These are phyloP conservation scores for Pichia kluyveri DNA, from an alignment of 805 yeast genomes.

Conservation along the genomic window DNA sequence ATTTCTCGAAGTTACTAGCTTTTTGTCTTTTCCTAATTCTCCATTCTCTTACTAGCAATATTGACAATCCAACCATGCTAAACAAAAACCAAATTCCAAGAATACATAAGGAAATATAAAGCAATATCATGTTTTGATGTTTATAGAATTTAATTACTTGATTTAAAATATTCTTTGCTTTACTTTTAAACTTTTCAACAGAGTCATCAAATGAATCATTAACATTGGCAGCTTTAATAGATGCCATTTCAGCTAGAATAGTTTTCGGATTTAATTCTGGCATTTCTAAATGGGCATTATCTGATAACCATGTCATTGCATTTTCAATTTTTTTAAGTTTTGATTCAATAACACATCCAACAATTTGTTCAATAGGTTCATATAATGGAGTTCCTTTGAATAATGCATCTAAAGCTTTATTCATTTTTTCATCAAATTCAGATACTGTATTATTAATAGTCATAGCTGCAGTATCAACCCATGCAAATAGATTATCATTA, in stretches of 20 bases:
- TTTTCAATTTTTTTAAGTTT: constrained; percentile 57
- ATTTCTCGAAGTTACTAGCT: neutral
- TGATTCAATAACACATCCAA: constrained; percentile 71
- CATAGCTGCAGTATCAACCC: constrained; percentile 49
- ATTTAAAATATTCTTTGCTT: constrained; percentile 19
- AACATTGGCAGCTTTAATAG: constrained; percentile 4
- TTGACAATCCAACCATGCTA: constrained; percentile 16
- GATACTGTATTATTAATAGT: constrained; percentile 54
- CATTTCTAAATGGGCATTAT: constrained; percentile 47
- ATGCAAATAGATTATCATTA: constrained; percentile 59
- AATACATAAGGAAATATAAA: constrained; percentile 36
- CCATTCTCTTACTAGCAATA: constrained; percentile 9
- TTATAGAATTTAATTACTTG: constrained; percentile 27
- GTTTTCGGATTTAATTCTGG: constrained; percentile 35
- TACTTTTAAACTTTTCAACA: constrained; percentile 14
- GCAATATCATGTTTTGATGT: constrained; percentile 33
- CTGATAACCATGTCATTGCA: constrained; percentile 74
- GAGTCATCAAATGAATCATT: constrained; percentile 4
- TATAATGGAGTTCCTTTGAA: constrained; percentile 66
- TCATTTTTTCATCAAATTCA: constrained; percentile 49
- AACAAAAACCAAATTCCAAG: constrained; percentile 42
- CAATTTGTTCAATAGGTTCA: constrained; percentile 53
- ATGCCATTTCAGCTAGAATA: constrained; percentile 7
- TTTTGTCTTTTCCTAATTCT: neutral
- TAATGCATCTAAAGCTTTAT: constrained; percentile 43